These are phyloP conservation scores for Magnusiomyces sp. DNA, from an alignment of 1,139 yeast species.

Conservation along the genomic window DNA sequence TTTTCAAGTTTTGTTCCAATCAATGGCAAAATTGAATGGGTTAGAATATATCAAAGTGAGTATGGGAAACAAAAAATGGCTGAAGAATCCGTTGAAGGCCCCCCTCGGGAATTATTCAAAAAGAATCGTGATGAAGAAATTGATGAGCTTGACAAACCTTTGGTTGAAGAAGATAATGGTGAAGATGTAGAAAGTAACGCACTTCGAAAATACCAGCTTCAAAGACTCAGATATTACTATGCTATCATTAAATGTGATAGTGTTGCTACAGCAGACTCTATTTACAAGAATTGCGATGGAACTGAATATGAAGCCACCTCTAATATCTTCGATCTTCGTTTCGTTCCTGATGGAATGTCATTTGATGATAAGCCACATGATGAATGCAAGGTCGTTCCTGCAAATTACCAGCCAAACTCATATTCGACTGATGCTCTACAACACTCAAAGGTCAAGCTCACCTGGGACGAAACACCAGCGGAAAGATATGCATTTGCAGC, in stretches of 20 bases:
- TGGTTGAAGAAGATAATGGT: conserved; percentile 36
- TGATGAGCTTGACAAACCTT: conserved; percentile 22
- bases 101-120: conserved; percentile 74
- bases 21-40: conserved; percentile 60
- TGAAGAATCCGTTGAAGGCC: conserved; percentile 85
- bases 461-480: conserved; percentile 98
- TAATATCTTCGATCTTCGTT: conserved; percentile 84
- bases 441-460: conserved; percentile 84
- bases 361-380: conserved; percentile 72
- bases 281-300: conserved; percentile 86
- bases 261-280: conserved; percentile 58
- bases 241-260: conserved; percentile 87
- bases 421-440: conserved; percentile 92
- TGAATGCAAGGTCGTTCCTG: conserved; percentile 60
- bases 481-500: conserved; percentile 76
- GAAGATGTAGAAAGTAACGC: conserved; percentile 38
- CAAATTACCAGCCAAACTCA: conserved; percentile 65
- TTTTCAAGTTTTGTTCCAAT: conserved; percentile 80
- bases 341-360: conserved; percentile 84
- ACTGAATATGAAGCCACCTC: conserved; percentile 96
- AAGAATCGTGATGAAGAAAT: conserved; percentile 18
- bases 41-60: conserved; percentile 81
- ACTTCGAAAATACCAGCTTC: conserved; percentile 58
- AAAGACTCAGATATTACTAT: conserved; percentile 84
- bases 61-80: conserved; percentile 92